Base-by-base conservation (phyloP, 495 filamentous ascomycete species). In the Annulohypoxylon bovei region DNA sequence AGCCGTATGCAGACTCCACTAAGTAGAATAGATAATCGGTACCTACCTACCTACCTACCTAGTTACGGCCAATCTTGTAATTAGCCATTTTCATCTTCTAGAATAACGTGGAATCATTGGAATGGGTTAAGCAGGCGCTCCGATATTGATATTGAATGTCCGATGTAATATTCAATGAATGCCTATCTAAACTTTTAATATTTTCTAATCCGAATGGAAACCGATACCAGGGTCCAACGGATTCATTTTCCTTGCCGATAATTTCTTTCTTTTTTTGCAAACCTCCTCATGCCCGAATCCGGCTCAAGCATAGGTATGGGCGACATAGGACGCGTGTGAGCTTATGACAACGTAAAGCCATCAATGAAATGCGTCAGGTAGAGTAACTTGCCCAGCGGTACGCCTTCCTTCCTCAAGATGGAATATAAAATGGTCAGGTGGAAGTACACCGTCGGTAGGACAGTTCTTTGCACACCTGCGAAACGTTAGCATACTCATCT, bases 391-490 rank as follows among this genome's bases (percentile, higher is more conserved):
- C 85, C 86, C 12, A 91, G 9, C 1, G 81, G 79, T 37, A 88
- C 88, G 6, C 88, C 88, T 71, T 87, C 79, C 49, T 74, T 77
- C 27, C 88, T 75, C 57, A 90, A 66, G 63, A 91, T 85, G 9
- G 65, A 75, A 76, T 91, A 90, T 23, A 86, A 77, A 7, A 80
- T 87, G 1, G 70, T 76, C 32, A 86, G 32, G 76, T 91, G 89
- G 75, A 91, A 90, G 66, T 79, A 86, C 62, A 89, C 80, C 66
- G 90, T 88, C 35, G 88, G 85, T 12, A 84, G 1, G 7, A 77
- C 75, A 65, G 78, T 86, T 3, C 74, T 70, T 18, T 65, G 33
- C 20, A 83, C 62, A 71, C 85, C 64, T 67, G 27, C 9, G 4
- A 35, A 55, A 27, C 11, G 18, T 64, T 35, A 64, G 61, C 18